Evolutionary conservation across 2,329 filamentous ascomycete genomes (phyloP).

Genomic region (Berkeleyomyces rouxiae): DNA sequence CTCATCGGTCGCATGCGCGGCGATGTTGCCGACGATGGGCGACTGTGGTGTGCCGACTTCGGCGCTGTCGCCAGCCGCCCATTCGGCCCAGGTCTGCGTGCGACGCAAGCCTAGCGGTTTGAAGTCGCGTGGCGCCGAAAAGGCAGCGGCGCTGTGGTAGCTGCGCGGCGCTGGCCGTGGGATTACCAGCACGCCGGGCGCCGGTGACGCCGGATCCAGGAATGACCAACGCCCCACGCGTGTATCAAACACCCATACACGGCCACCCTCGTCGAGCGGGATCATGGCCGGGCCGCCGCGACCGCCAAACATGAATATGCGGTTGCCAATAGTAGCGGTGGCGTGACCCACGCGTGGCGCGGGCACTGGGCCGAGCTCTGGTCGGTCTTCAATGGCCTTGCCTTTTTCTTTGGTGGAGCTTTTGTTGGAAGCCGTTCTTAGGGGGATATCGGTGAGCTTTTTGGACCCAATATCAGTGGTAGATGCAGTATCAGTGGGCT

Average conservation of each 20-base stretch:
- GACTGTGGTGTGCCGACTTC: conserved; percentile 41
- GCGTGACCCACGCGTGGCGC: conserved; percentile 57
- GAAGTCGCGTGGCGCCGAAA: conserved; percentile 39
- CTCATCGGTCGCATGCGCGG: conserved; percentile 41
- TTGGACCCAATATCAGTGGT: conserved; percentile 14
- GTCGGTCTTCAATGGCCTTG: conserved; percentile 19
- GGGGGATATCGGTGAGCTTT: conserved; percentile 27
- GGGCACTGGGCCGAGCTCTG: conserved; percentile 35
- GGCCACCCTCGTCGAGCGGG: conserved; percentile 56
- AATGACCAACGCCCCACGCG: conserved; percentile 45
- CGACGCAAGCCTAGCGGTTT: conserved; percentile 21
- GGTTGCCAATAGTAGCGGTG: conserved; percentile 47
- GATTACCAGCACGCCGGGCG: conserved; percentile 25
- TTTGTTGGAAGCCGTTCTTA: conserved; percentile 20
- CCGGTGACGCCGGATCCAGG: conserved; percentile 38
- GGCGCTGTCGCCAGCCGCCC: conserved; percentile 37
- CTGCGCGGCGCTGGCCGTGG: conserved; percentile 46
- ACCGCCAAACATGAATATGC: conserved; percentile 70
- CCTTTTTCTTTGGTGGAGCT: conserved; percentile 22
- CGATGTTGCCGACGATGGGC: conserved; percentile 40
- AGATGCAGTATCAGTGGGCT: neutral
- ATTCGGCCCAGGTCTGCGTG: conserved; percentile 35
- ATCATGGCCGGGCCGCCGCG: conserved; percentile 52
- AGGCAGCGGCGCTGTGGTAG: conserved; percentile 48
- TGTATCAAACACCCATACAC: conserved; percentile 62